These are phyloP conservation scores for Ascochyta pisi DNA, from an alignment of 2,329 filamentous ascomycete genomes.

Conservation along the genomic window DNA sequence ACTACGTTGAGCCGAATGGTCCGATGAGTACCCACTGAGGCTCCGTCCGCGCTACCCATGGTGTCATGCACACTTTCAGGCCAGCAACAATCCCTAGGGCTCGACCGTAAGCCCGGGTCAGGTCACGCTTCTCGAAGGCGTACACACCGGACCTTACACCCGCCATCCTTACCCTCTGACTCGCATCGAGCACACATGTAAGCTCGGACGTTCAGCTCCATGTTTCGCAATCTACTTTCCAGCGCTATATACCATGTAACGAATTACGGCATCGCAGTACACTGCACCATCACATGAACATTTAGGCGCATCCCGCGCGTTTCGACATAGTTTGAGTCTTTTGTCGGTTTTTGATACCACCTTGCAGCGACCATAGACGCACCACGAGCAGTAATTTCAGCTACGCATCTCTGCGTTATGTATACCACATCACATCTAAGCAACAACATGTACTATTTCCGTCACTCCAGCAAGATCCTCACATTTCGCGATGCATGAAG, in stretches of 20 bases:
- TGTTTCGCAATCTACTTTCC: constrained; percentile 6
- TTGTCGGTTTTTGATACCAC: constrained; percentile 12
- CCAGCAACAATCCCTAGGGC: not conserved
- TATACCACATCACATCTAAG: constrained; percentile 4
- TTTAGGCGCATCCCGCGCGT: constrained; percentile 1
- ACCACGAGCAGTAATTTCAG: not conserved
- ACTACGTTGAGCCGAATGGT: constrained; percentile 41
- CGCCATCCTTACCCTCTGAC: not conserved
- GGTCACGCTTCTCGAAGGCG: constrained; percentile 10
- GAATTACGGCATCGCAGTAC: constrained; percentile 10
- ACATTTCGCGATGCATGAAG: not conserved
- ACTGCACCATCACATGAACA: constrained; percentile 1
- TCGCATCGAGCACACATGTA: not conserved
- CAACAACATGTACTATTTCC: not conserved
- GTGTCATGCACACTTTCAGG: constrained; percentile 7
- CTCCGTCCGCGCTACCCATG: not conserved
- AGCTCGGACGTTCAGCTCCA: constrained; percentile 9
- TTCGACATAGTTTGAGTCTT: not conserved
- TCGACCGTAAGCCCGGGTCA: constrained; percentile 8
- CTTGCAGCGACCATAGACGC: not conserved
- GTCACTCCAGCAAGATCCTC: too few species aligned
- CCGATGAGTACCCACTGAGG: constrained; percentile 11
- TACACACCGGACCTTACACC: constrained; percentile 1
- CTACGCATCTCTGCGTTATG: constrained; percentile 3
- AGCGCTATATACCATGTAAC: constrained; percentile 17